Evolutionary conservation across 306 rosid genomes (phyloP), one percentile per base, ranked within the genome.

Genomic region (Cajanus cajan): DNA sequence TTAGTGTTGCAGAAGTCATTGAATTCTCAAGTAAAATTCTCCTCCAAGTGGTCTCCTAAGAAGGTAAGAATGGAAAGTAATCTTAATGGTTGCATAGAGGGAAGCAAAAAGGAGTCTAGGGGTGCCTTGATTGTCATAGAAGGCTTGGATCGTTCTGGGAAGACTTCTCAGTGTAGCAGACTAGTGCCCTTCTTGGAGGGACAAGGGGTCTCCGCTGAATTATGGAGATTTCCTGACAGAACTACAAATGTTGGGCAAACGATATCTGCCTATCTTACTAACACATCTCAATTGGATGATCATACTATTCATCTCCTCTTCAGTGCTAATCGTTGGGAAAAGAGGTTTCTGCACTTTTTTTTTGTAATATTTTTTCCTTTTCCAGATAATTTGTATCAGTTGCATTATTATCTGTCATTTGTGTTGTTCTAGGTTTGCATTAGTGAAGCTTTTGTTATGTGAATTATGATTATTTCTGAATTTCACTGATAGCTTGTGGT

Each of bases 321-420:
- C 68, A 95, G 98, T 65, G 98, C 98, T 44, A 95, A 95, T 74
- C 94, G 98, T 41, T 95, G 98, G 98, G 98, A 95, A 83, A 95
- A 90, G 80, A 92, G 98, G 98, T 95, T 85, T 71, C 22, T 68
- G 18, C 2, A 5, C 84, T 36, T 64, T 21, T 51, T 36, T 48
- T 48, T 24, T n/a, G n/a, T n/a, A n/a, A 28, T 3, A n/a, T 7
- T 39, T 52, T 64, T 11, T 41, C 24, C 37, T 43, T 36, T 31
- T 37, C 7, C 34, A 13, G 48, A 55, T 43, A 19, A n/a, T 40
- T 33, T 33, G 34, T 31, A 22, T 57, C 7, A 7, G 15, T 41
- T 57, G 8, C 24, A 58, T 71, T 21, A 37, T 54, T 77, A 58
- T 48, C 12, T 71, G 66, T 57, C 6, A 51, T 54, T 11, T 69